These are phyloP conservation scores for Metarhizium robertsii DNA, from an alignment of 2,329 filamentous ascomycete species.

Conservation along the genomic window DNA sequence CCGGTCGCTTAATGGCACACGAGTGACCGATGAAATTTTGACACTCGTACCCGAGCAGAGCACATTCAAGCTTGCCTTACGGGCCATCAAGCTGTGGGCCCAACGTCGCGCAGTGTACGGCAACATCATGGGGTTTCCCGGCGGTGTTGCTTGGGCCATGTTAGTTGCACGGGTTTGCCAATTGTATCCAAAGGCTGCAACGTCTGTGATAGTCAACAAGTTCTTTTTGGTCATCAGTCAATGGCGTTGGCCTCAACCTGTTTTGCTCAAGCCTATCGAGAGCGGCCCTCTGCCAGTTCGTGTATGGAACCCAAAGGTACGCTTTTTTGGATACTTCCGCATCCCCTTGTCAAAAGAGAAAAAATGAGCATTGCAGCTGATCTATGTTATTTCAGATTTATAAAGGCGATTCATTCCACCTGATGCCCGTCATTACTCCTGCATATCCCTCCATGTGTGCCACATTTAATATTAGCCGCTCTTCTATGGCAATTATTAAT, in stretches of 20 bases:
- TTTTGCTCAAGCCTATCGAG: constrained; percentile 81
- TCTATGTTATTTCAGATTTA: constrained; percentile 47
- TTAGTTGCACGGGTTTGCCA: constrained; percentile 93
- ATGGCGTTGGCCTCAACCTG: constrained; percentile 93
- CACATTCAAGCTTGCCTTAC: constrained; percentile 79
- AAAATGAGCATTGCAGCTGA: constrained; percentile 6
- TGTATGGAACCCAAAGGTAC: constrained; percentile 88
- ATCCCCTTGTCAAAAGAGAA: not conserved
- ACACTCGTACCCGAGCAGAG: constrained; percentile 80
- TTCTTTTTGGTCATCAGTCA: constrained; percentile 88
- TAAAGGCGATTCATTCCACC: constrained; percentile 68
- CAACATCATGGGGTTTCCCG: constrained; percentile 93
- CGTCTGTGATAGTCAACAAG: constrained; percentile 80
- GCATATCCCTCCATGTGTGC: constrained; percentile 97
- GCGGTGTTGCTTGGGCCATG: constrained; percentile 97
- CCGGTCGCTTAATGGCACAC: constrained; percentile 84
- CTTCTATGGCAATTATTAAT: constrained; percentile 76
- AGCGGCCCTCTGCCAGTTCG: constrained; percentile 70
- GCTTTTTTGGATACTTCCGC: constrained; percentile 10
- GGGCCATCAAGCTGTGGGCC: constrained; percentile 95
- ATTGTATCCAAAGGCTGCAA: constrained; percentile 85
- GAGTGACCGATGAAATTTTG: constrained; percentile 89
- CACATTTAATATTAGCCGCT: constrained; percentile 85
- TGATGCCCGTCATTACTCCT: constrained; percentile 98
- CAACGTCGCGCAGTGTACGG: constrained; percentile 87